Conservation (phyloP, 352 stramenopile species). For the Phytopythium delawarense region DNA sequence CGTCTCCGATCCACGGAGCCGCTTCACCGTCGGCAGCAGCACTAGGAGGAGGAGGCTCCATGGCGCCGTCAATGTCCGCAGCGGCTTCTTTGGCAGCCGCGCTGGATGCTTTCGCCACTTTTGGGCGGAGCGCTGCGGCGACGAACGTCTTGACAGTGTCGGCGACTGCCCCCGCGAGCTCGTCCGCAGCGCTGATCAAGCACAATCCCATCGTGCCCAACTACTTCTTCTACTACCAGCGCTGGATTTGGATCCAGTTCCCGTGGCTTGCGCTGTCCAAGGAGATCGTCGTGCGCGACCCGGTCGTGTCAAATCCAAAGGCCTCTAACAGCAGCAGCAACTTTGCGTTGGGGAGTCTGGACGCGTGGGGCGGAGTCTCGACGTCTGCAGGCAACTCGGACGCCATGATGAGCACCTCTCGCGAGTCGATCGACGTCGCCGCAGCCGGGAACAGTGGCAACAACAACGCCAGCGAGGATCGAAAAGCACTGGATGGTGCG, state of each 20-base stretch:
- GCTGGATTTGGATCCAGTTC: constrained; percentile 93
- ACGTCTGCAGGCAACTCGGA: background rate
- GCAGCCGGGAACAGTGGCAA: background rate
- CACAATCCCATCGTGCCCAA: constrained; percentile 49
- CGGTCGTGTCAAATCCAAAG: constrained; percentile 31
- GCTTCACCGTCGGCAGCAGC: background rate
- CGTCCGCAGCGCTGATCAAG: constrained; percentile 11
- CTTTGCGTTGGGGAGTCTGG: background rate
- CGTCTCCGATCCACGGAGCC: background rate
- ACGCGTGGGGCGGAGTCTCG: background rate
- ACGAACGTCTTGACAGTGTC: background rate
- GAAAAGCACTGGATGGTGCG: background rate
- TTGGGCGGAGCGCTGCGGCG: background rate
- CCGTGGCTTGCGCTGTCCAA: constrained; percentile 87
- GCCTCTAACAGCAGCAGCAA: constrained; percentile 5
- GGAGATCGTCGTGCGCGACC: constrained; percentile 57
- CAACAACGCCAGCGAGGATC: background rate
- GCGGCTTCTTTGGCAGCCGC: constrained; percentile 23
- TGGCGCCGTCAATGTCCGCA: constrained; percentile 17
- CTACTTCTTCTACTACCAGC: constrained; percentile 88
- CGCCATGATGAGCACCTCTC: background rate
- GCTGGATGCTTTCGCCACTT: constrained; percentile 22
- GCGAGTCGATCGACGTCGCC: constrained; percentile 3
- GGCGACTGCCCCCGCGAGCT: background rate
- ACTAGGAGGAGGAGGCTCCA: background rate